A percentile compares a stretch with the other conserved stretches of the same genome.
These are phyloP conservation scores for Porogramme epimiltina DNA, from an alignment of 1,284 basidiomycete genomes.

Conservation along the genomic window DNA sequence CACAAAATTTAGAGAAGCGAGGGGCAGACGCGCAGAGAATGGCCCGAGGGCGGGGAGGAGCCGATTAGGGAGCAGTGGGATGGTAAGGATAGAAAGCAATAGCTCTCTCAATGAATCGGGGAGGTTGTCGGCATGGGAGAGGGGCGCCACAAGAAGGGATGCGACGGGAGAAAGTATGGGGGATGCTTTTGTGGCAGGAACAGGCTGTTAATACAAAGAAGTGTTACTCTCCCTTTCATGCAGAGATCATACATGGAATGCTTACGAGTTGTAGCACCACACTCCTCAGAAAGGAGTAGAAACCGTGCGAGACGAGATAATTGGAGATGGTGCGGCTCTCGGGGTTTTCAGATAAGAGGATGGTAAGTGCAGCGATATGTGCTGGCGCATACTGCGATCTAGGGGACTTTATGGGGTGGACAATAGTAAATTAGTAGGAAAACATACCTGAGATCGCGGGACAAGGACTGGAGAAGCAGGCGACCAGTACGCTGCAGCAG, in stretches of 20 bases:
- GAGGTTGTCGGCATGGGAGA: conserved; percentile 35
- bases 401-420: background rate
- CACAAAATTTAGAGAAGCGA: conserved; percentile 39
- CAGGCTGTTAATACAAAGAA: conserved; percentile 37
- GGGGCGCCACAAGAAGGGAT: conserved; percentile 41
- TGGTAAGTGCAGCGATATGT: conserved; percentile 45
- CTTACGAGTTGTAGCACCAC: conserved; percentile 33
- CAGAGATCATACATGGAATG: background rate
- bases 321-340: conserved; percentile 31
- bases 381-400: conserved; percentile 41
- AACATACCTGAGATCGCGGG: conserved; percentile 48
- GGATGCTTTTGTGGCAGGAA: conserved; percentile 33
- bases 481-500: conserved; percentile 52
- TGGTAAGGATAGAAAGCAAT: conserved; percentile 53
- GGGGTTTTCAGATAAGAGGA: conserved; percentile 34
- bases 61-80: conserved; percentile 70
- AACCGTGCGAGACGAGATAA: conserved; percentile 45
- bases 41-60: conserved; percentile 56
- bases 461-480: conserved; percentile 53
- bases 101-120: conserved; percentile 34
- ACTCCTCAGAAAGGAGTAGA: conserved; percentile 40
- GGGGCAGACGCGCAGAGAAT: conserved; percentile 47
- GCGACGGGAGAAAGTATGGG: conserved; percentile 46
- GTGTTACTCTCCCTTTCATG: background rate
- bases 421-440: background rate